A percentile compares a stretch with the other conserved stretches of the same genome.
Conservation (phyloP, 2,329 filamentous ascomycete genomes). For the Fusarium udum region DNA sequence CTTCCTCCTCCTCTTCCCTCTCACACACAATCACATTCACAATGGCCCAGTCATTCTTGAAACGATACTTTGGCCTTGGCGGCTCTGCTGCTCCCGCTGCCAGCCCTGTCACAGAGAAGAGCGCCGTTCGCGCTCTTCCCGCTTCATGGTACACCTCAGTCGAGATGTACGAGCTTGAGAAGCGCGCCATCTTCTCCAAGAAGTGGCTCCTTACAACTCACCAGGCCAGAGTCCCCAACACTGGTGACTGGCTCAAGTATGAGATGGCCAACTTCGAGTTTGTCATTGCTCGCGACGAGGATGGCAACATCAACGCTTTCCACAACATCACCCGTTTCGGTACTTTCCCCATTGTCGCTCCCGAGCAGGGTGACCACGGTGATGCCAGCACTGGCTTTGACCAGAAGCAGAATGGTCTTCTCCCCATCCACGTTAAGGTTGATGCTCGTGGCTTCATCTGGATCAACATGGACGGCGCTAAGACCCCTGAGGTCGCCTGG, state of each 20-base stretch:
- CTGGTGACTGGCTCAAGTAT: constrained; percentile 66
- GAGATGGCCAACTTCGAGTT: constrained; percentile 66
- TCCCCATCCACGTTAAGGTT: constrained; percentile 63
- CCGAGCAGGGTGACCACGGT: constrained; percentile 60
- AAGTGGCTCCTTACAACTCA: constrained; percentile 67
- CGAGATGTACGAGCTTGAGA: constrained; percentile 66
- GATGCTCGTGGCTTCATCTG: constrained; percentile 66
- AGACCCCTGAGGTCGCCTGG: constrained; percentile 60
- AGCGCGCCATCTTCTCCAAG: constrained; percentile 65
- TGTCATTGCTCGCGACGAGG: constrained; percentile 60
- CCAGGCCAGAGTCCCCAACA: constrained; percentile 58
- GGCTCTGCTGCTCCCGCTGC: constrained; percentile 20
- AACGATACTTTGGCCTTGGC: constrained; percentile 53
- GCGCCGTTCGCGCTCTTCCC: constrained; percentile 53
- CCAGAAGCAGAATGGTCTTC: constrained; percentile 63
- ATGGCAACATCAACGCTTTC: constrained; percentile 65
- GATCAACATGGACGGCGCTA: constrained; percentile 63
- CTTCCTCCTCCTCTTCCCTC: not conserved
- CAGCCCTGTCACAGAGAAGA: constrained; percentile 23
- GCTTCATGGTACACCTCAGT: constrained; percentile 61
- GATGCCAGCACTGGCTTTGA: constrained; percentile 65
- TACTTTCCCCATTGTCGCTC: constrained; percentile 61
- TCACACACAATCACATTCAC: constrained; percentile 15
- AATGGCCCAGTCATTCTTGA: constrained; percentile 45
- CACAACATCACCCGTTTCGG: constrained; percentile 71